Conservation (phyloP, 495 filamentous ascomycete species). For the Copromyces sp. region DNA sequence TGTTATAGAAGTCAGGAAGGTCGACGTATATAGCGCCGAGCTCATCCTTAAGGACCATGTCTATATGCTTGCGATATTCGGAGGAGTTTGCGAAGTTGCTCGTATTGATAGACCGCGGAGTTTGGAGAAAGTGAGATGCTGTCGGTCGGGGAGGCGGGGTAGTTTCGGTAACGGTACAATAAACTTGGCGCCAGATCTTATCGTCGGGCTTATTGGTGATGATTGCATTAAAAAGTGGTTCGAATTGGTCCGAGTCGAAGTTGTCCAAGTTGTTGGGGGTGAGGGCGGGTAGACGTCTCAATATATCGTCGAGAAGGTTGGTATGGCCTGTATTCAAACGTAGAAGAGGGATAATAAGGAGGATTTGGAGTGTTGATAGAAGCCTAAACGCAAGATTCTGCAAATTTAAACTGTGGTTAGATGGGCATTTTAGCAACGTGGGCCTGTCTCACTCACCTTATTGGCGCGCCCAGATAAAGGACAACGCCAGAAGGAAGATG, state of each 20-base stretch:
- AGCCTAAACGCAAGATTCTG: slow-evolving; percentile 9
- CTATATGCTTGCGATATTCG: slow-evolving; percentile 31
- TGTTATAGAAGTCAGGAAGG: slow-evolving; percentile 25
- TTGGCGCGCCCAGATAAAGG: too few species aligned
- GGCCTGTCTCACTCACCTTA: too few species aligned
- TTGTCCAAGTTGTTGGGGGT: too few species aligned
- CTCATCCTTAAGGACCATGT: slow-evolving; percentile 31
- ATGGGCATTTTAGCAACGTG: too few species aligned
- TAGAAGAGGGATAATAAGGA: slow-evolving; percentile 18
- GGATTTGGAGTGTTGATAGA: slow-evolving; percentile 16
- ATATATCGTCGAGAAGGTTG: too few species aligned
- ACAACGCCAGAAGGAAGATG: too few species aligned
- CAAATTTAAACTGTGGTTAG: too few species aligned
- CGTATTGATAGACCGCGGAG: slow-evolving; percentile 32
- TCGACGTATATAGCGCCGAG: slow-evolving; percentile 28
- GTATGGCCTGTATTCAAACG: slow-evolving; percentile 2
- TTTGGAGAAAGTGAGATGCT: slow-evolving; percentile 28
- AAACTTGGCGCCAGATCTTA: slow-evolving; percentile 24
- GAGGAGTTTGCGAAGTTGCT: slow-evolving; percentile 35
- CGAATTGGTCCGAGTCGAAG: slow-evolving; percentile 27
- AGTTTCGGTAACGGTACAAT: slow-evolving; percentile 22
- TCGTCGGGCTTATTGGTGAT: slow-evolving; percentile 15
- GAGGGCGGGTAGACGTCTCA: too few species aligned
- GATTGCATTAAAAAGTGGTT: slow-evolving; percentile 22
- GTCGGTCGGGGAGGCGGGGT: slow-evolving; percentile 27